Evolutionary conservation across 2,329 filamentous ascomycete species (phyloP), one percentile per base, ranked within the genome.

Genomic region (Metarhizium album): DNA sequence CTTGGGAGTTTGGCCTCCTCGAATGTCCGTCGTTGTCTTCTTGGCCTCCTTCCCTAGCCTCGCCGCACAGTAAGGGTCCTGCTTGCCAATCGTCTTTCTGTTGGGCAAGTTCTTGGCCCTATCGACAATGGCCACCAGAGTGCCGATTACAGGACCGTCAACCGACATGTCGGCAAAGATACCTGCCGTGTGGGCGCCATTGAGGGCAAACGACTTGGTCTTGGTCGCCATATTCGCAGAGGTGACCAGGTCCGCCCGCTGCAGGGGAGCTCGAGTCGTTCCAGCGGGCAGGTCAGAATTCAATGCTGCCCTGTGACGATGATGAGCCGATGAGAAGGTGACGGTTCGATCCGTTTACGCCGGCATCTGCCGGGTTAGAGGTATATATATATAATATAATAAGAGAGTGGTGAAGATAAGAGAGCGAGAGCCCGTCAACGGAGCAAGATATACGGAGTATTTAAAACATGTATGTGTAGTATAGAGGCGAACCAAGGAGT

Each of bases 21-120:
- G 80, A 60, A 91, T 83, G 68, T 98, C 93, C 4, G 91, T 96
- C 40, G 86, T 85, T 2, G 93, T 98, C 76, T 96, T 96, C 74
- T 94, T 95, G 46, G 93, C 93, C 70, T 97, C 90, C 68, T 98
- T 98, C 33, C 91, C 93, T 45, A 98, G 72, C 49, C 93, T 79
- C 31, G 90, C 90, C 37, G 93, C 93, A 69, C 90, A 96, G 69
- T 97, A 98, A 0, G 93, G 91, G 65, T 97, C 90, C 72, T 98
- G 93, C 71, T 98, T 98, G 51, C 93, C 93, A 75, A 98, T 96
- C 5, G 90, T 93, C 74, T 95, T 95, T 59, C 90, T 75, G 70
- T 98, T 98, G 47, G 93, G 93, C 59, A 98, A 73, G 67, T 98
- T 98, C 79, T 95, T 97, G 48, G 90, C 93, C 59, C 90, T 81